Evolutionary conservation across 257 asterid species (phyloP), one percentile per base, ranked within the genome.

Genomic region (Solanum pennellii): DNA sequence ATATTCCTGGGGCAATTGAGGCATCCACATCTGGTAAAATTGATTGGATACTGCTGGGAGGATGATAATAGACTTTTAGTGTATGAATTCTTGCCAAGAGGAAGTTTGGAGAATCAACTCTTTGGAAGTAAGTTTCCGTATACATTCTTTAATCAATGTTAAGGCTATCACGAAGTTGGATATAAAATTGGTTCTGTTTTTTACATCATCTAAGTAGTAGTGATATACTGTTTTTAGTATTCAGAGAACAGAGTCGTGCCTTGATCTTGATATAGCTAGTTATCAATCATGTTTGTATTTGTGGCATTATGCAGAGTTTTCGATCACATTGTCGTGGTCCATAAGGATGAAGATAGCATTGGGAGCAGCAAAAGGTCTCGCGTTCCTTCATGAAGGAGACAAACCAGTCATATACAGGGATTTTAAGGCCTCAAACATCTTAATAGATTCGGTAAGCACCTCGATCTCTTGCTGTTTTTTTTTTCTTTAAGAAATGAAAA

Each of bases 391-490:
- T 42, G 87, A 84, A 84, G 87, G 87, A 3, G 87, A 84, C 13
- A 84, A 84, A 65, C 82, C 87, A 42, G 87, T 84, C 79, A 84
- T 84, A 65, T 84, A 84, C 82, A 84, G 87, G 60, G 87, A 84
- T 42, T 66, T 84, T 47, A 84, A 84, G 87, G 82, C 87, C 8
- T 84, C 87, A 23, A 84, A 84, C 82, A 84, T 84, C 79, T 71
- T 84, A 68, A 62, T 84, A 41, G 65, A 66, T 71, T 84, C 82
- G 4, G 87, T 84, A 84, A 66, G 66, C 65, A 79, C 9, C 42
- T 44, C n/a, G 4, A 52, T 52, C 42, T 16, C 10, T 9, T 15
- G 5, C 42, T 79, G 14, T 79, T 16, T 15, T 9, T 16, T 25
- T 9, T 9, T 25, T 3, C 47, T 15, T n/a, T 27, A 27, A 79